Conservation (phyloP, 768 basidiomycete species). For the Rhizopogon roseolus region DNA sequence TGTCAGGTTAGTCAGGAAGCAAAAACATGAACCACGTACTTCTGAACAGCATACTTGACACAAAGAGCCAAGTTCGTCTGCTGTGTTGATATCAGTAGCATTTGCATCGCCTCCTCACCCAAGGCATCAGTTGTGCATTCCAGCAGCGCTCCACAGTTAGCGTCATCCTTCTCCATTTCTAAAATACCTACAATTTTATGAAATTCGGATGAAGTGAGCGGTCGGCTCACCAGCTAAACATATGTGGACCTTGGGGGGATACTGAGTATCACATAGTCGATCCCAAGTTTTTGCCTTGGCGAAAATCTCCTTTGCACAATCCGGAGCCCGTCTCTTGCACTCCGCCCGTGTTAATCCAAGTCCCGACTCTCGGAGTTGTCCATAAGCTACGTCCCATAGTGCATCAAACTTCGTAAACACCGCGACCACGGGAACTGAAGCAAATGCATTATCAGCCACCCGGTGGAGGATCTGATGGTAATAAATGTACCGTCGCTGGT, state of each 20-base stretch:
- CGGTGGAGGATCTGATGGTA: too few relatives aligned
- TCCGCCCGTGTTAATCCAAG: conserved; percentile 6
- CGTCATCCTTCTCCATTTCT: conserved; percentile 15
- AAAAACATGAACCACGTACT: too few relatives aligned
- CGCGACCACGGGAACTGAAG: conserved; percentile 33
- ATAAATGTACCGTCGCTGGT: conserved; percentile 4
- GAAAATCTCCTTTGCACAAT: conserved; percentile 8
- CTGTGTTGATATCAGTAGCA: conserved; percentile 20
- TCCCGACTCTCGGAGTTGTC: conserved; percentile 7
- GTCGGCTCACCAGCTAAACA: not conserved
- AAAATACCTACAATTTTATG: too few relatives aligned
- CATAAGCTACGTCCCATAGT: conserved; percentile 16
- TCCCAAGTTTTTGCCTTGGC: not conserved
- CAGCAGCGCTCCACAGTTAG: conserved; percentile 8
- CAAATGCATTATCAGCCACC: not conserved
- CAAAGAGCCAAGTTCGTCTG: conserved; percentile 16
- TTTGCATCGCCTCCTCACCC: conserved; percentile 11
- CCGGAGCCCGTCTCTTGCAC: conserved; percentile 8
- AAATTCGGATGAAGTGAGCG: too few relatives aligned
- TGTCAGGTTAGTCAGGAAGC: too few relatives aligned
- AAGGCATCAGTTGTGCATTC: conserved; percentile 16
- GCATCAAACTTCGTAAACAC: conserved; percentile 36
- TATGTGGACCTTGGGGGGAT: not conserved
- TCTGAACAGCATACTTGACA: not conserved
- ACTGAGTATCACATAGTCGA: not conserved